These are phyloP conservation scores for Penicillium occitanis DNA, from an alignment of 2,329 filamentous ascomycete species.

Conservation along the genomic window DNA sequence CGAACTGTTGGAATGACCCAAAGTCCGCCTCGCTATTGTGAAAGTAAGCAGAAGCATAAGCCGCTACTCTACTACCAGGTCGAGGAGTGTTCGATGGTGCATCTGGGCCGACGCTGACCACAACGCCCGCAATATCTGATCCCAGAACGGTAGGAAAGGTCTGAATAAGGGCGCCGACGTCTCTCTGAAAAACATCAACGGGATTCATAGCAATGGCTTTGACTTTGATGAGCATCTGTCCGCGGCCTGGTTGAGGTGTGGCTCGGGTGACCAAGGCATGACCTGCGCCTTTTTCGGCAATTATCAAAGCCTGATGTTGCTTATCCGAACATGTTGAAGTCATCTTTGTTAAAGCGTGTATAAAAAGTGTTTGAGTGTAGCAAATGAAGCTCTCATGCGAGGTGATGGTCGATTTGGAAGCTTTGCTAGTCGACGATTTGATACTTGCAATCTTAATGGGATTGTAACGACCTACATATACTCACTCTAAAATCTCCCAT, in stretches of 20 bases:
- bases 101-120: constrained; percentile 31
- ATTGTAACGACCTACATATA: not conserved
- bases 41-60: constrained; percentile 32
- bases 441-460: not conserved
- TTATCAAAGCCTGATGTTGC: constrained; percentile 7
- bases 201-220: constrained; percentile 46
- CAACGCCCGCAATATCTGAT: constrained; percentile 34
- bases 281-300: constrained; percentile 5
- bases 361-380: not conserved
- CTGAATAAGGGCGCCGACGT: constrained; percentile 25
- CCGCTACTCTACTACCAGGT: constrained; percentile 33
- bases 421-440: not conserved
- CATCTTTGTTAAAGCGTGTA: not conserved
- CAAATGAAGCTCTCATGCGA: not conserved
- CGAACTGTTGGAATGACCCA: constrained; percentile 31
- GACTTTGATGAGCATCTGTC: constrained; percentile 45
- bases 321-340: not conserved
- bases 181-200: constrained; percentile 35
- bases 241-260: constrained; percentile 35
- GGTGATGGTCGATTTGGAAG: not conserved
- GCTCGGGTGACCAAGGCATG: constrained; percentile 1
- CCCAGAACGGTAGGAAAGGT: constrained; percentile 31
- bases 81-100: constrained; percentile 25
- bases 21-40: constrained; percentile 30
- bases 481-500: too few relatives aligned